These are phyloP conservation scores for Tolypocladium ophioglossoides DNA, from an alignment of 2,329 filamentous ascomycete genomes.

Conservation along the genomic window DNA sequence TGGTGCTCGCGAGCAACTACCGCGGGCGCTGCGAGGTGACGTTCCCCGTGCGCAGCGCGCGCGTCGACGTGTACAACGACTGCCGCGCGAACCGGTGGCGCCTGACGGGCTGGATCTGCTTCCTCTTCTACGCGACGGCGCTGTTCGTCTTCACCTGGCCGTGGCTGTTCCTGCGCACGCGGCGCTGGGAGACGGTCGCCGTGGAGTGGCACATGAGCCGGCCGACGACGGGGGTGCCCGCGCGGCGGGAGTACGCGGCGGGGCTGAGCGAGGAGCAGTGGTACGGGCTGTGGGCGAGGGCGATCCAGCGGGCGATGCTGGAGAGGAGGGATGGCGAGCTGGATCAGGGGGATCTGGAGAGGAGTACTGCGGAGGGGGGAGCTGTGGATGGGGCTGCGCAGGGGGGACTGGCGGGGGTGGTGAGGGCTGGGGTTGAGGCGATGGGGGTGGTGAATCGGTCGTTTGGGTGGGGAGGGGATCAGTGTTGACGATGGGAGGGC, in stretches of 20 bases:
- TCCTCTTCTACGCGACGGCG: constrained; percentile 56
- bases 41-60: constrained; percentile 47
- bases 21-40: constrained; percentile 47
- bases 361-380: constrained; percentile 16
- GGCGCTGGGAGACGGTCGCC: constrained; percentile 52
- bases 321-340: constrained; percentile 44
- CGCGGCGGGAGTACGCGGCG: constrained; percentile 36
- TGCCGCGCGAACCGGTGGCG: constrained; percentile 55
- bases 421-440: constrained; percentile 37
- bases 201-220: constrained; percentile 42
- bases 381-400: too few relatives aligned
- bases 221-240: constrained; percentile 14
- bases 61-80: constrained; percentile 53
- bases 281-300: constrained; percentile 51
- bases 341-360: constrained; percentile 46
- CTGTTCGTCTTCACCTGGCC: constrained; percentile 64
- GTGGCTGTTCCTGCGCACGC: constrained; percentile 55
- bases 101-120: constrained; percentile 49
- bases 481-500: constrained; percentile 4
- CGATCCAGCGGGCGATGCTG: constrained; percentile 49
- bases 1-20: constrained; percentile 58
- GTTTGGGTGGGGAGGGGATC: constrained; percentile 38
- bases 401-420: constrained; percentile 30
- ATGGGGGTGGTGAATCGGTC: constrained; percentile 43
- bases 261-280: constrained; percentile 45